Conservation (phyloP, 345 rosid genomes). For the Eucalyptus cloeziana region DNA sequence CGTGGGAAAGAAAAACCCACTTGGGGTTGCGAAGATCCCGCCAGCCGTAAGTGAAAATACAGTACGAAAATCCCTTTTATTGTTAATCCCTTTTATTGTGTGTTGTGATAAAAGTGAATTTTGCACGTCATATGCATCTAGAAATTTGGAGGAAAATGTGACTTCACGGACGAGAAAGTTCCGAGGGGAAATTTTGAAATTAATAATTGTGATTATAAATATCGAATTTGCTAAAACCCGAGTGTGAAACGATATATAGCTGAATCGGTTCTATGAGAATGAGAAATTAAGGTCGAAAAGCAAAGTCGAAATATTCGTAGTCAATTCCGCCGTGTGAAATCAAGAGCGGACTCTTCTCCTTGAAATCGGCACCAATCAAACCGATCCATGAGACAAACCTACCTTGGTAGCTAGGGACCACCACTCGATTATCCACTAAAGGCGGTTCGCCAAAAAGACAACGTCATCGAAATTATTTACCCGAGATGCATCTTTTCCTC, state of each 20-base stretch:
- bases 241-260: accelerated
- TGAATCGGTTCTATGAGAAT: neutral
- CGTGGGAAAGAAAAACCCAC: neutral
- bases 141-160: neutral
- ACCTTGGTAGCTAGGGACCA: neutral
- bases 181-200: neutral
- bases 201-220: neutral
- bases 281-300: neutral
- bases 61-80: neutral
- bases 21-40: accelerated
- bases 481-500: neutral
- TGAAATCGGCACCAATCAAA: neutral
- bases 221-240: neutral
- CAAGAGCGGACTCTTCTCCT: neutral
- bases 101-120: neutral
- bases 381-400: neutral
- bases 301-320: neutral
- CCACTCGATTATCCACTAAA: neutral
- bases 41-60: neutral
- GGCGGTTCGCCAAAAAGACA: neutral
- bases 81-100: too few species aligned
- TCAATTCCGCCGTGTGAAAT: accelerated
- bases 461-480: neutral
- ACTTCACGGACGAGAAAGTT: neutral
- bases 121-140: neutral